Percentiles rank a stretch among this genome's conserved stretches.
These are phyloP conservation scores for Berberis vulgaris DNA, from an alignment of 164 flowering plant genomes.

Conservation along the genomic window DNA sequence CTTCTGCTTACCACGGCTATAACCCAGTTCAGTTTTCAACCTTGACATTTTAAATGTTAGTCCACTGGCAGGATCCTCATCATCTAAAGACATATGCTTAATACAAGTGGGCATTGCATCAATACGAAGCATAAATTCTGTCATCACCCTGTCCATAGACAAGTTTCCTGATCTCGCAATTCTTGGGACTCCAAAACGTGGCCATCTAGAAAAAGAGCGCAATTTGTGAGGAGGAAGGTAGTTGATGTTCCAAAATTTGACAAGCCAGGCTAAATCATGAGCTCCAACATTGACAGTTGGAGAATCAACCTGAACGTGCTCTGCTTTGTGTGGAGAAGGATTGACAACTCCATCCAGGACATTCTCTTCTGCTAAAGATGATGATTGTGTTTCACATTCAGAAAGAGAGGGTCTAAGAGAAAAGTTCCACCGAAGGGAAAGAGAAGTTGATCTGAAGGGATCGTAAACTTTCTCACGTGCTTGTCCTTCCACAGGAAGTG, in stretches of 20 bases:
- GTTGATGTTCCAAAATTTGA: constrained; percentile 73
- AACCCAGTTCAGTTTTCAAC: constrained; percentile 72
- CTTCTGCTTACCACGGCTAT: constrained; percentile 75
- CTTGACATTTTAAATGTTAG: constrained; percentile 66
- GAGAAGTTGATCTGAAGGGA: constrained; percentile 89
- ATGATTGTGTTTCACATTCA: constrained; percentile 27
- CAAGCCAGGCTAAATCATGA: constrained; percentile 95
- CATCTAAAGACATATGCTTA: constrained; percentile 64
- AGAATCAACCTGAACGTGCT: constrained; percentile 24
- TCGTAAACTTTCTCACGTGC: constrained; percentile 76
- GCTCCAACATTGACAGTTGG: constrained; percentile 71
- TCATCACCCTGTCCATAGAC: constrained; percentile 92
- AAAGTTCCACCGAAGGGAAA: constrained; percentile 85
- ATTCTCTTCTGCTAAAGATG: constrained; percentile 22
- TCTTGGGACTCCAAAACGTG: constrained; percentile 93
- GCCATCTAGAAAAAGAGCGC: constrained; percentile 87
- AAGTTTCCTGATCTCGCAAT: constrained; percentile 86
- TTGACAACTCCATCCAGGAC: constrained; percentile 26
- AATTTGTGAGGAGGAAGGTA: constrained; percentile 88
- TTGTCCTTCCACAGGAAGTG: constrained; percentile 77
- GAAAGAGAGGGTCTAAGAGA: constrained; percentile 53
- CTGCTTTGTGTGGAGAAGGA: constrained; percentile 24
- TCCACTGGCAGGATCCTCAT: constrained; percentile 96
- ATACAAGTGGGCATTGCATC: constrained; percentile 75
- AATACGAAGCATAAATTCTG: constrained; percentile 84